Evolutionary conservation across 768 basidiomycete species (phyloP), one percentile per base, ranked within the genome.

Genomic region (Calocybe indica): DNA sequence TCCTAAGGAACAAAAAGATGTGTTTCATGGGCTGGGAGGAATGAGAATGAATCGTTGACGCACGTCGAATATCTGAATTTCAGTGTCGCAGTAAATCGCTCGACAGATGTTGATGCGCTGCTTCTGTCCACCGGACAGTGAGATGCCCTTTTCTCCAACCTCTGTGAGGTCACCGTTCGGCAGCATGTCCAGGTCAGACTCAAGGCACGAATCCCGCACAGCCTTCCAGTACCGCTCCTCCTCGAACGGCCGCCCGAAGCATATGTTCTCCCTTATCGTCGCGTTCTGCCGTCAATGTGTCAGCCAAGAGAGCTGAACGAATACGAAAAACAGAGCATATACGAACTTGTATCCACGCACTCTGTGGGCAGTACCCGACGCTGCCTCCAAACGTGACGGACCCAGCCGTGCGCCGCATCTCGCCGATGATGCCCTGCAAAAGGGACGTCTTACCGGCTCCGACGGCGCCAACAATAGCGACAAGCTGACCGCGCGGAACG

Each of bases 101-200:
- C 92, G 82, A 47, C 88, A 88, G 44, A 95, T 88, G 58, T 88
- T 92, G 51, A 94, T 63, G 29, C 88, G 79, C 57, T 94, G 88
- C 42, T 78, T 76, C 61, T 78, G 78, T 11, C 92, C 92, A 1
- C 92, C 92, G 29, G 86, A 89, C 5, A 93, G 74, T 10, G 88
- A 90, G 52, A 95, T 92, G 6, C 92, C 92, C 74, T 78, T 85
- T 65, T 90, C 85, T 10, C 89, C 88, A 45, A 92, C 90, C 60
- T 90, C 87, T 0, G 90, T 92, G 51, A 86, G 58, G 62, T 94
- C 92, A 11, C 88, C 87, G 47, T 83, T 73, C 7, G 76, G 74
- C 40, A 93, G 70, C 70, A 90, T 79, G 44, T 85, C 83, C 2
- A 93, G 67, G 66, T 94, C 92, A 5, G 83, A 78, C 53, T 85